phyloP scores from a whole-genome alignment of 139 green algal genomes.

The Pleodorina starrii region DNA sequence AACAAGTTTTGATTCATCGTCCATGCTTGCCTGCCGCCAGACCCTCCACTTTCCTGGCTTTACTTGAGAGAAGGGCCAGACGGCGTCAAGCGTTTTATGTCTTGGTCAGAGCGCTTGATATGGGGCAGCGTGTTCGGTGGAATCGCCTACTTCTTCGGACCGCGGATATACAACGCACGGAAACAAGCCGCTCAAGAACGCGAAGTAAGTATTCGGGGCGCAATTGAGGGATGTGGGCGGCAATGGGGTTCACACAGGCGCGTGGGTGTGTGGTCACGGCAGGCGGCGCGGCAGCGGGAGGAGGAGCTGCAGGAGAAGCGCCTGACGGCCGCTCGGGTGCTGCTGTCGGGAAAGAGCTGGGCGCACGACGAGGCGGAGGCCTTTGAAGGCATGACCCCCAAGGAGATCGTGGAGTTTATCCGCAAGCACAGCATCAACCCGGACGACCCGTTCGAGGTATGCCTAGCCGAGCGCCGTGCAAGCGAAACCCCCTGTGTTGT shows the following conservation, averaged over 20 bases:
- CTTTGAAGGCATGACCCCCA: constrained; percentile 79
- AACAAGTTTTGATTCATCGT: neutral
- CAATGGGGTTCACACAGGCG: neutral
- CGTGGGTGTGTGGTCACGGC: neutral
- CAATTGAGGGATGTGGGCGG: neutral
- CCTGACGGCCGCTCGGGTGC: neutral
- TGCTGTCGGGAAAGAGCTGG: constrained; percentile 41
- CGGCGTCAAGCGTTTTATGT: constrained; percentile 64
- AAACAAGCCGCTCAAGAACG: neutral
- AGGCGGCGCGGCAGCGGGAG: constrained; percentile 19
- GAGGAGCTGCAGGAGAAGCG: constrained; percentile 53
- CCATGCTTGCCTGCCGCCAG: neutral
- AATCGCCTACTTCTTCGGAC: constrained; percentile 68
- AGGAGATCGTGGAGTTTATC: constrained; percentile 68
- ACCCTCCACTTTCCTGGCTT: constrained; percentile 15
- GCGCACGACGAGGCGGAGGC: constrained; percentile 68
- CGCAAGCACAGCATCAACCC: constrained; percentile 52
- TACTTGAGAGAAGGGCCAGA: constrained; percentile 68
- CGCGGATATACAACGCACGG: constrained; percentile 49
- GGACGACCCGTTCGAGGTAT: constrained; percentile 82
- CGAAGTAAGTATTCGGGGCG: neutral
- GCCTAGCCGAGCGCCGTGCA: too few species aligned
- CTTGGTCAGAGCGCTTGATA: constrained; percentile 82
- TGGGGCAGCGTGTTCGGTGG: constrained; percentile 81
- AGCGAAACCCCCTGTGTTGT: too few species aligned